Base-by-base conservation (phyloP, 2,329 filamentous ascomycete genomes). In the Alternaria postmessia region DNA sequence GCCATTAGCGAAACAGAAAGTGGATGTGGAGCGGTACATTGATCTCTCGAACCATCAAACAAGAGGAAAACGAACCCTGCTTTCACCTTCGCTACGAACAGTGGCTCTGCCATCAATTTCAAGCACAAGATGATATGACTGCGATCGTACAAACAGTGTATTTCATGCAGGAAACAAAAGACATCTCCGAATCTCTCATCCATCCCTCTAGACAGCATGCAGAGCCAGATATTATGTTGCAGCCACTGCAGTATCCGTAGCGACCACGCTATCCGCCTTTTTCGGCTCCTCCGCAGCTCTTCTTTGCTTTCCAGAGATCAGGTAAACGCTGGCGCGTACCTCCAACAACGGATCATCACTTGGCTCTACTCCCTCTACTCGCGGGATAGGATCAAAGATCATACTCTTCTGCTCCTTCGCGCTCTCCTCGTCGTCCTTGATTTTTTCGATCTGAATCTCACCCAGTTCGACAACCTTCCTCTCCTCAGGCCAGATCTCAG, bases 301-400 rank as follows among this genome's bases (percentile, higher is more conserved):
- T 55, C 86, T 80, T 72, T 86, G 79, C 63, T 79, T 81, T 7
- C 86, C 86, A 64, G 84, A 85, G 24, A 86, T 78, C 64, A 88
- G 70, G 76, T 88, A 88, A 34, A 87, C 68, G 32, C 80, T 83
- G 9, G 86, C 85, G 43, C 86, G 78, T 54, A 87, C 78, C 43
- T 88, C 84, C 61, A 88, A 66, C 62, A 88, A 69, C 39, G 86
- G 86, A 78, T 88, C 86, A 20, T 76, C 83, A 60, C 81, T 84
- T 5, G 81, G 63, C 68, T 85, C 84, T 22, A 88, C 75, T 0
- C 86, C 86, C 20, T 83, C 74, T 2, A 87, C 80, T 54, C 85
- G 77, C 5, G 86, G 85, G 51, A 87, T 81, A 1, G 86, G 86
- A 76, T 88, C 86, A 63, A 86, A 87, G 63, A 88, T 88, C 41